Percentiles rank a stretch among this genome's conserved stretches.
Conservation (phyloP, 2,329 filamentous ascomycete genomes). For the Cladosporium sphaerospermum region DNA sequence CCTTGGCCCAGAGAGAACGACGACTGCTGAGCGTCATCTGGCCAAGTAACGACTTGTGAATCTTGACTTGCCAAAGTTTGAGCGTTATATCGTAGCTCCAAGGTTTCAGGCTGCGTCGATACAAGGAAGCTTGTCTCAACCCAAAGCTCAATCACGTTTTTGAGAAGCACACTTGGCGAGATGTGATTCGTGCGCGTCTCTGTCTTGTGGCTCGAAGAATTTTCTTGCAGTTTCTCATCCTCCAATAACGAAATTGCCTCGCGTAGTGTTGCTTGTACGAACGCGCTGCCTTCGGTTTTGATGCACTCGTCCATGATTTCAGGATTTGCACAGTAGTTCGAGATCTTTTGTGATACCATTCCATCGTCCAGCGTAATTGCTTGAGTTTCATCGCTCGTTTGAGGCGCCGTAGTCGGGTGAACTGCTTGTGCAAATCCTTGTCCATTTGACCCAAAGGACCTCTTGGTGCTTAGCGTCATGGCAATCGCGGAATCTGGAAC, state of each 20-base stretch:
- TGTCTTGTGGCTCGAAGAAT: slow-evolving; percentile 3
- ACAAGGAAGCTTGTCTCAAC: slow-evolving; percentile 47
- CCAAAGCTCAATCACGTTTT: slow-evolving; percentile 51
- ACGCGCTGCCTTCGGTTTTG: slow-evolving; percentile 44
- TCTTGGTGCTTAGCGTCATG: neutral
- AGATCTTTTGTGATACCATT: slow-evolving; percentile 48
- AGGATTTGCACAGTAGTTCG: slow-evolving; percentile 37
- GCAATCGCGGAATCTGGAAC: neutral
- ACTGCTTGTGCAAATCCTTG: neutral
- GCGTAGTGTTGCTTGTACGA: slow-evolving; percentile 46
- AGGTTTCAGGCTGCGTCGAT: neutral
- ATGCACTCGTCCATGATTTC: slow-evolving; percentile 29
- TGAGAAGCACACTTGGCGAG: slow-evolving; percentile 39
- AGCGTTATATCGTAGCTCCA: neutral
- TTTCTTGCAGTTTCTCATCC: neutral
- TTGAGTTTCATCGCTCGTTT: slow-evolving; percentile 19
- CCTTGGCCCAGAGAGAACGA: neutral
- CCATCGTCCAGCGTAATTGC: slow-evolving; percentile 17
- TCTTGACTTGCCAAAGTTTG: neutral
- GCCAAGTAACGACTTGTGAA: neutral
- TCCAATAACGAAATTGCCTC: slow-evolving; percentile 26
- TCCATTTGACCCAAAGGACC: neutral
- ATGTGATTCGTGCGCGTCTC: slow-evolving; percentile 4
- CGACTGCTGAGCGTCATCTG: neutral
- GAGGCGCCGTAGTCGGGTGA: neutral